Base-by-base conservation (phyloP, 306 rosid genomes). In the Cicer yamashitae region DNA sequence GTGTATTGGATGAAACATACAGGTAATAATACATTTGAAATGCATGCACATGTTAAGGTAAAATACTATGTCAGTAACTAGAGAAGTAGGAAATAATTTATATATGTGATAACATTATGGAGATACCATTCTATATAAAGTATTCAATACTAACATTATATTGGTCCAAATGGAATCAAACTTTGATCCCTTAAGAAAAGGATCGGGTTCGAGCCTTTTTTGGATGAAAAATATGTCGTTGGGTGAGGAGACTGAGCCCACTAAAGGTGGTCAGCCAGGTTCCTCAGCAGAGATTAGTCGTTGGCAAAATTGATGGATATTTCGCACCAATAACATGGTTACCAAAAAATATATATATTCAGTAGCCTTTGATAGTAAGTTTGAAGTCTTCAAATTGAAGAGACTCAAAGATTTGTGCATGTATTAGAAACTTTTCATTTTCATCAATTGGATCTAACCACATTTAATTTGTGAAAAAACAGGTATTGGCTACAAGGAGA, bases 1-100 rank as follows among this genome's bases (percentile, higher is more conserved):
- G 75, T 34, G 89, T 86, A 71, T 82, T 94, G 60, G 96, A 90
- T 71, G 96, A 91, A 83, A 90, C 88, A 64, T 87, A 88, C 82
- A 82, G 92, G 96, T 90, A 86, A 54, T 71, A 18, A 43, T 71
- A 77, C 57, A 56, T 71, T 66, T 64, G 53, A 46, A 45, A 15
- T 78, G 70, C 57, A 30, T 72, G 51, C 78, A 68, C 37, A 57
- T 75, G 62, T 71, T 63, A 12, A 9, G 7, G 45, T 64, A 46
- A 70, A 59, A 58, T 48, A 79, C 40, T 12, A 46, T 74, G 65
- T 58, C 6, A 54, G 18, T 65, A 45, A n/a, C 53, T 10, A 12
- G 56, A 73, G 83, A 54, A 57, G 56, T 66, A 8, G 63, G 47
- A 8, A 17, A 54, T 1, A 54, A 18, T 18, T 18, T 54, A 54